These are phyloP conservation scores for Melampsora americana DNA, from an alignment of 1,284 basidiomycete species.

Conservation along the genomic window DNA sequence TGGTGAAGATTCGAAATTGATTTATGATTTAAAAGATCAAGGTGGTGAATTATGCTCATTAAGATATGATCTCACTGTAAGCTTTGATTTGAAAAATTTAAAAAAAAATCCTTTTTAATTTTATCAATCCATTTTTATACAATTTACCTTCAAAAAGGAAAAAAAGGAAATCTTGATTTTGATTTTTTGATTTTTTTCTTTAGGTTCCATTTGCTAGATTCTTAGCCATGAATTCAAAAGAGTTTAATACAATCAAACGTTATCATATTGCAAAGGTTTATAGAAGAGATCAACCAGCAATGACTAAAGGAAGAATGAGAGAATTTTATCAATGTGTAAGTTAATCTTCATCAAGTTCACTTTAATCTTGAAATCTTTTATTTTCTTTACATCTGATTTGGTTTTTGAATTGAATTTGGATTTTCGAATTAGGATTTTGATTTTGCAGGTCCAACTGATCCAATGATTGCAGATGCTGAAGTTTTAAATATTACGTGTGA, in stretches of 20 bases:
- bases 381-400: too few species aligned
- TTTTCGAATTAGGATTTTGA: slow-evolving; percentile 75
- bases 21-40: slow-evolving; percentile 96
- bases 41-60: slow-evolving; percentile 95
- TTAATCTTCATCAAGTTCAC: too few species aligned
- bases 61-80: slow-evolving; percentile 88
- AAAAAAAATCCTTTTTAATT: too few species aligned
- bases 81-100: slow-evolving; percentile 48
- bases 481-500: slow-evolving; percentile 79
- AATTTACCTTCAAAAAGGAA: too few species aligned
- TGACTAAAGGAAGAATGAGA: slow-evolving; percentile 96
- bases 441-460: slow-evolving; percentile 79
- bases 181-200: slow-evolving; percentile 9
- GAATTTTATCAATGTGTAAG: slow-evolving; percentile 96
- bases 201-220: slow-evolving; percentile 86
- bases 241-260: slow-evolving; percentile 68
- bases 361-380: too few species aligned
- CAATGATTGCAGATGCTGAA: slow-evolving; percentile 97
- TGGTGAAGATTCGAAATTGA: slow-evolving; percentile 88
- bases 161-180: background rate
- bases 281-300: slow-evolving; percentile 90
- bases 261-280: slow-evolving; percentile 99
- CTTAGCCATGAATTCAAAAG: slow-evolving; percentile 85
- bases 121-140: too few species aligned
- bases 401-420: too few species aligned